These are phyloP conservation scores for Cucumis melo DNA, from an alignment of 306 rosid genomes.

Conservation along the genomic window DNA sequence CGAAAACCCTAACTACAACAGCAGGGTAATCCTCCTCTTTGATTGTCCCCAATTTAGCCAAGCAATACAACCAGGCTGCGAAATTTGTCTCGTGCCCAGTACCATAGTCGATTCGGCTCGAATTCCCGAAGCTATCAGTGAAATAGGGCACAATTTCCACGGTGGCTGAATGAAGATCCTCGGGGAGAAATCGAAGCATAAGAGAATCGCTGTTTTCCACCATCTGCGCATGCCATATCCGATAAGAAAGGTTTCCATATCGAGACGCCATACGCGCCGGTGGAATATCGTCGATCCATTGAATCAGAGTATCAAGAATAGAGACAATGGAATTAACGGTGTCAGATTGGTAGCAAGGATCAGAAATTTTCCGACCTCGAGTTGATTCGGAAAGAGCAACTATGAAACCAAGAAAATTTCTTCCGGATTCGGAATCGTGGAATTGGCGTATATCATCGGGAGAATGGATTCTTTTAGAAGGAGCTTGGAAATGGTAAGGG, in stretches of 20 bases:
- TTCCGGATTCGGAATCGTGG: constrained; percentile 32
- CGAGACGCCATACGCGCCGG: constrained; percentile 57
- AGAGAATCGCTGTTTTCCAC: not conserved
- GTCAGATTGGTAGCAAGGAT: constrained; percentile 28
- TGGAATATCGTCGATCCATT: constrained; percentile 69
- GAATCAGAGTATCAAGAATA: constrained; percentile 46
- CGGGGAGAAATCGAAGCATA: constrained; percentile 17
- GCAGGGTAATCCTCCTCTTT: constrained; percentile 10
- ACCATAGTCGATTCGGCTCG: constrained; percentile 35
- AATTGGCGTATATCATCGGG: constrained; percentile 53
- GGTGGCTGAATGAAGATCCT: not conserved
- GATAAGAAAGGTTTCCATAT: constrained; percentile 66
- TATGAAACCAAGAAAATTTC: constrained; percentile 10
- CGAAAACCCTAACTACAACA: not conserved
- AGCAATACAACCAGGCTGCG: constrained; percentile 5
- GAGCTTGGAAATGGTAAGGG: constrained; percentile 39
- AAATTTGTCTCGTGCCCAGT: constrained; percentile 17
- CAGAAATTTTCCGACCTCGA: not conserved
- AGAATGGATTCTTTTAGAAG: constrained; percentile 57
- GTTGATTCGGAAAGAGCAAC: constrained; percentile 3
- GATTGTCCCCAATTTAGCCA: not conserved
- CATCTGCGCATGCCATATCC: constrained; percentile 14
- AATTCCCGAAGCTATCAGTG: constrained; percentile 12
- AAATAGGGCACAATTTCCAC: constrained; percentile 4
- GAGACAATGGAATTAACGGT: constrained; percentile 28